A percentile compares a stretch with the other conserved stretches of the same genome.
Evolutionary conservation across 148 eudicot species (phyloP).

Genomic region (Heliosperma pusillum): DNA sequence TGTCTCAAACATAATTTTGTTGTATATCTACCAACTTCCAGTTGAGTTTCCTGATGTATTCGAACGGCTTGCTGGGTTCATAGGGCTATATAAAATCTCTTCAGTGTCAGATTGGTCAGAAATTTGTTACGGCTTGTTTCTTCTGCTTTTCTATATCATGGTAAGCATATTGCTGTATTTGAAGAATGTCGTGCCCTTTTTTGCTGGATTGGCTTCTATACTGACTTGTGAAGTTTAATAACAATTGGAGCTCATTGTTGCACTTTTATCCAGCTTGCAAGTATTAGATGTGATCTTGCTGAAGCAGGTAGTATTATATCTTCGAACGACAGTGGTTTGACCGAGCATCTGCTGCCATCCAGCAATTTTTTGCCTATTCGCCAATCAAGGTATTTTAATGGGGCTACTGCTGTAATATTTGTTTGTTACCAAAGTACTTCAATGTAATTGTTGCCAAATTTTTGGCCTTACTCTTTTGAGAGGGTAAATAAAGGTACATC

Average conservation of each 20-base stretch:
- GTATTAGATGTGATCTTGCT: conserved; percentile 34
- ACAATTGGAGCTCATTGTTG: conserved; percentile 2
- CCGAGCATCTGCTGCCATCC: conserved; percentile 37
- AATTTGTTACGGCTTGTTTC: conserved; percentile 20
- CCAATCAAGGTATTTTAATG: conserved; percentile 26
- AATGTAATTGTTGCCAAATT: neutral
- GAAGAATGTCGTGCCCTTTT: neutral
- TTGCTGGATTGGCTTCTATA: neutral
- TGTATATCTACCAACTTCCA: conserved; percentile 29
- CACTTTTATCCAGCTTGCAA: conserved; percentile 32
- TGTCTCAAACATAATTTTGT: conserved; percentile 20
- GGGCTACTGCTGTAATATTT: neutral
- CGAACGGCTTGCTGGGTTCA: conserved; percentile 19
- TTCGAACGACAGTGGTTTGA: conserved; percentile 27
- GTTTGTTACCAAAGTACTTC: neutral
- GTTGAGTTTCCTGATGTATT: conserved; percentile 22
- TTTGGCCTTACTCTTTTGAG: neutral
- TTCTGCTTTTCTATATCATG: conserved; percentile 20
- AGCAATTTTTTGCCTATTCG: conserved; percentile 23
- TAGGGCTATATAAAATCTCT: conserved; percentile 15
- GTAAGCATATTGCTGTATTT: conserved; percentile 14
- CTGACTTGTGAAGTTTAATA: neutral
- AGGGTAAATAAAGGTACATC: neutral
- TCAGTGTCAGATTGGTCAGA: conserved; percentile 14
- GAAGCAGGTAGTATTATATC: conserved; percentile 31